These are phyloP conservation scores for Carallia pectinifolia DNA, from an alignment of 345 rosid genomes.

Conservation along the genomic window DNA sequence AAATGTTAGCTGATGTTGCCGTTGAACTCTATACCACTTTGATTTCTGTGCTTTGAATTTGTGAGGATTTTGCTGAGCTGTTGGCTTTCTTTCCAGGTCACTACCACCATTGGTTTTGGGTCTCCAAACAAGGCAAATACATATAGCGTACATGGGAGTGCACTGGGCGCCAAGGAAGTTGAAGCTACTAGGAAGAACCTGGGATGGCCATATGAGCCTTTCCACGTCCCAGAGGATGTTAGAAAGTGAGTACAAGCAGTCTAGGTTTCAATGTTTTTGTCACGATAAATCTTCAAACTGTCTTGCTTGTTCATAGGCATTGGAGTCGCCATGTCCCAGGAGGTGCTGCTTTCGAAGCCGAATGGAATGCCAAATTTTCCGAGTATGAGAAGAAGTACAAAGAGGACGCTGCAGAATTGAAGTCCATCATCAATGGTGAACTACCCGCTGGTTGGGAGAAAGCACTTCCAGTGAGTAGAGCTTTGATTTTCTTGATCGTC, in stretches of 20 bases:
- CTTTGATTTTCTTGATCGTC: slow-evolving; percentile 4
- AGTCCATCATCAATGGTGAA: slow-evolving; percentile 70
- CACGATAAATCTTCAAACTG: neutral
- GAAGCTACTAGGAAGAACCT: slow-evolving; percentile 98
- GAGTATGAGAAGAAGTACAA: slow-evolving; percentile 84
- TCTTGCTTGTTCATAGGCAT: slow-evolving; percentile 51
- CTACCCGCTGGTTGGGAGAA: slow-evolving; percentile 92
- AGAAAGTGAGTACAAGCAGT: slow-evolving; percentile 49
- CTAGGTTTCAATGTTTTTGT: slow-evolving; percentile 5
- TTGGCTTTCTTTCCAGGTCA: slow-evolving; percentile 42
- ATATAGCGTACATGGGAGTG: slow-evolving; percentile 96
- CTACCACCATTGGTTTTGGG: slow-evolving; percentile 95
- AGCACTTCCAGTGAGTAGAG: slow-evolving; percentile 77
- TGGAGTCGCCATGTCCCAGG: slow-evolving; percentile 82
- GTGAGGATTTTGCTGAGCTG: slow-evolving; percentile 3
- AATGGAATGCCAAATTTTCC: slow-evolving; percentile 83
- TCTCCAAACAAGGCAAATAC: slow-evolving; percentile 97
- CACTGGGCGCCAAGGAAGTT: slow-evolving; percentile 97
- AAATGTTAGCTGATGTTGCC: neutral
- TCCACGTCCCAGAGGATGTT: slow-evolving; percentile 95
- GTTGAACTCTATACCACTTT: neutral
- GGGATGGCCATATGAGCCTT: slow-evolving; percentile 88
- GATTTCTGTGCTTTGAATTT: neutral
- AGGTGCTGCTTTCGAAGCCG: slow-evolving; percentile 82
- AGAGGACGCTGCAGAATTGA: slow-evolving; percentile 92